Evolutionary conservation across 2,329 filamentous ascomycete genomes (phyloP), one percentile per base, ranked within the genome.

Genomic region (Alternaria arbusti): DNA sequence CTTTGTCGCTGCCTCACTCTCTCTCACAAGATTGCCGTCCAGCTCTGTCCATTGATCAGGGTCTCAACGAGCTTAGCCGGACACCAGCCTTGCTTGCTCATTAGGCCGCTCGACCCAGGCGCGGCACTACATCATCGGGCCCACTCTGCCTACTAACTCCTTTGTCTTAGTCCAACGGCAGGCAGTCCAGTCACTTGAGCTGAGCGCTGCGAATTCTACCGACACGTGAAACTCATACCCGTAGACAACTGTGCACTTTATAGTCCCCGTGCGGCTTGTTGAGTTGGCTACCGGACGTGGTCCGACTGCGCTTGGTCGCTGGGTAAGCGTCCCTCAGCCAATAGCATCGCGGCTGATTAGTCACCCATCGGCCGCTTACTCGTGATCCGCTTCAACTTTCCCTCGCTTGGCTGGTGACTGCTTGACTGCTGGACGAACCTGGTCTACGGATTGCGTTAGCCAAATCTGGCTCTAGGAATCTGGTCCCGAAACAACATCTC

Each of bases 111-210:
- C 58, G 52, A 51, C 44, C 61, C 50, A 55, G 61, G 54, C 62
- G 44, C 58, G 44, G 61, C 43, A 54, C 64, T 56, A 66, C 64
- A 66, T 66, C 64, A 66, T 66, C 64, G 64, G 64, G 57, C 58
- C 64, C 64, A 61, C 64, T 22, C 50, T 40, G 57, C 22, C 26
- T 26, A 36, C 57, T 55, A 50, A 40, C 49, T 51, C 60, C 52
- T 55, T 57, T 52, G 45, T 46, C 32, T 55, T 57, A 52, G 45
- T 46, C 32, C 54, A 55, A 51, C 63, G 40, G 40, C 47, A 61
- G 40, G 20, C 47, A 61, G 28, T 52, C 28, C 9, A 52, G 30
- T 43, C 56, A 40, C 44, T 43, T 45, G 47, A 28, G 26, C 28
- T 44, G 56, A 22, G 32, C 30, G 15, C 44, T 55, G 40, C 49